Conservation (phyloP, 2,329 filamentous ascomycete genomes). For the Stachybotrys chlorohalonatus region DNA sequence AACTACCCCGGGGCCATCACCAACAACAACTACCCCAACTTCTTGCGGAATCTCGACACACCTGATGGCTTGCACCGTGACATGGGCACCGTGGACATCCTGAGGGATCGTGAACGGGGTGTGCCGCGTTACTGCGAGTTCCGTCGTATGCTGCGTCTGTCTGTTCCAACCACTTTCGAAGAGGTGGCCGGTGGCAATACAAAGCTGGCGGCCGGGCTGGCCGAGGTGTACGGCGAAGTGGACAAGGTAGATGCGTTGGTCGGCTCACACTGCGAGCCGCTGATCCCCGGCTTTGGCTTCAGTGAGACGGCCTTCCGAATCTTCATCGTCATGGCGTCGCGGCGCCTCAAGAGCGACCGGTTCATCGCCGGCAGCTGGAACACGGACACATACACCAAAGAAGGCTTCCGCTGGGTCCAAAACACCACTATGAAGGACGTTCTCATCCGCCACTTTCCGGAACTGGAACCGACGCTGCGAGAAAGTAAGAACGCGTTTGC, state of each 20-base stretch:
- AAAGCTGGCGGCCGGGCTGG: slow-evolving; percentile 21
- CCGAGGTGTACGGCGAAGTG: slow-evolving; percentile 30
- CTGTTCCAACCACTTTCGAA: slow-evolving; percentile 24
- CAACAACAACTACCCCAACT: slow-evolving; percentile 13
- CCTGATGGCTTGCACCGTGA: slow-evolving; percentile 32
- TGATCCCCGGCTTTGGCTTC: slow-evolving; percentile 35
- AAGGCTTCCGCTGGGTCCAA: slow-evolving; percentile 34
- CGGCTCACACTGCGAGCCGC: slow-evolving; percentile 30
- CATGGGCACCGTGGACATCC: slow-evolving; percentile 35
- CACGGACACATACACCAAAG: slow-evolving; percentile 26
- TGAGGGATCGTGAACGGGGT: slow-evolving; percentile 36
- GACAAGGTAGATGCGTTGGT: slow-evolving; percentile 32
- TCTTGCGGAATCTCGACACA: slow-evolving; percentile 28
- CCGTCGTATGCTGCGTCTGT: slow-evolving; percentile 31
- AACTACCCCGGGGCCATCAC: slow-evolving; percentile 37
- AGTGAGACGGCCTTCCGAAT: slow-evolving; percentile 37
- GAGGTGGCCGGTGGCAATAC: slow-evolving; percentile 15
- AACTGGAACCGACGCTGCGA: slow-evolving; percentile 19
- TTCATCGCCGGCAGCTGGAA: slow-evolving; percentile 33
- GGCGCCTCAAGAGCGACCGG: slow-evolving; percentile 32
- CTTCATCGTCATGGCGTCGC: slow-evolving; percentile 34
- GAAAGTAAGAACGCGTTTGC: slow-evolving; percentile 16
- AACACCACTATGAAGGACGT: slow-evolving; percentile 31
- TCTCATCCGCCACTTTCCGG: slow-evolving; percentile 31
- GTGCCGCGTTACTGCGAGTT: slow-evolving; percentile 36